Conservation (phyloP, 1,284 basidiomycete species). For the Pascua guehoae region DNA sequence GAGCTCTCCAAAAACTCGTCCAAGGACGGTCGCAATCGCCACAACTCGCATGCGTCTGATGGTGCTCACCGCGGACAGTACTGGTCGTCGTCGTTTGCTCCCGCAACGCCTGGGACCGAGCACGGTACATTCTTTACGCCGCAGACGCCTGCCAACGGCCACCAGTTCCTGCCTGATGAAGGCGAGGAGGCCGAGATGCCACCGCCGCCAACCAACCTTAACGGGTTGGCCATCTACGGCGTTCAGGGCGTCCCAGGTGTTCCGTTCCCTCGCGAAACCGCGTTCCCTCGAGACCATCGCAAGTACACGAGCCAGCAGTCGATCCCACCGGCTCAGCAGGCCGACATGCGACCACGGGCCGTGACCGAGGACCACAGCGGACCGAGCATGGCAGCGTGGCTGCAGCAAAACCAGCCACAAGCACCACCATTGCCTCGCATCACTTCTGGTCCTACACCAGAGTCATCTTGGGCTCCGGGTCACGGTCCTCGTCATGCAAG, state of each 20-base stretch:
- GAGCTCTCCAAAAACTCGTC: slow-evolving; percentile 66
- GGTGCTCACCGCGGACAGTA: slow-evolving; percentile 21
- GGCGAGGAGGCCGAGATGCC: slow-evolving; percentile 32
- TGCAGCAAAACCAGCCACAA: slow-evolving; percentile 58
- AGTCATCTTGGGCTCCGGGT: slow-evolving; percentile 27
- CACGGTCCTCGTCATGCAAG: slow-evolving; percentile 3
- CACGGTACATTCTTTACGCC: slow-evolving; percentile 26
- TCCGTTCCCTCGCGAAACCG: slow-evolving; percentile 53
- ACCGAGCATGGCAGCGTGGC: slow-evolving; percentile 64
- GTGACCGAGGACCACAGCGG: slow-evolving; percentile 69
- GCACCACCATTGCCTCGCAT: slow-evolving; percentile 47
- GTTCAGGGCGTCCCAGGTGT: slow-evolving; percentile 52
- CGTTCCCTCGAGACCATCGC: slow-evolving; percentile 17
- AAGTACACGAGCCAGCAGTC: slow-evolving; percentile 57
- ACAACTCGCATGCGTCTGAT: slow-evolving; percentile 24
- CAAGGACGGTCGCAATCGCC: slow-evolving; percentile 53
- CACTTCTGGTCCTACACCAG: slow-evolving; percentile 30
- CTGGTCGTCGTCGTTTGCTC: slow-evolving; percentile 33
- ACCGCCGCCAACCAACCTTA: slow-evolving; percentile 9
- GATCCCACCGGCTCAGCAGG: slow-evolving; percentile 59
- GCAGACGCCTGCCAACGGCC: slow-evolving; percentile 1
- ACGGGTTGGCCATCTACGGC: slow-evolving; percentile 56
- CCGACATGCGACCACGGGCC: slow-evolving; percentile 55
- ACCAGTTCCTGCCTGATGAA: slow-evolving; percentile 4
- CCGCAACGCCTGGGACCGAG: slow-evolving; percentile 38